Conservation (phyloP, 2,329 filamentous ascomycete genomes). For the Sporothrix globosa region DNA sequence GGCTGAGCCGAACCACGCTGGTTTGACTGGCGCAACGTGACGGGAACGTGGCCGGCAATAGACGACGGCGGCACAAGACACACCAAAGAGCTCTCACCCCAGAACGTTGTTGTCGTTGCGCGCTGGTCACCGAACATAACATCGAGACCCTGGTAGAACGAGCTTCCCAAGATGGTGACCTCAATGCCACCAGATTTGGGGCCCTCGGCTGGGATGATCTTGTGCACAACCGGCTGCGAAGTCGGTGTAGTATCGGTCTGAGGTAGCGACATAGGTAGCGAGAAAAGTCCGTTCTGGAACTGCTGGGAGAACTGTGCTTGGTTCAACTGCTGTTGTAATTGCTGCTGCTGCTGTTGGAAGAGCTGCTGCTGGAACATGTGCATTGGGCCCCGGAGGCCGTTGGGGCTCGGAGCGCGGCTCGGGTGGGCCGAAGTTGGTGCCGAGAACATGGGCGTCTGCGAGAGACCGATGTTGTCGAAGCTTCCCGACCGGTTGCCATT, state of each 20-base stretch:
- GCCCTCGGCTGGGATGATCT: conserved; percentile 80
- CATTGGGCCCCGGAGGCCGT: conserved; percentile 52
- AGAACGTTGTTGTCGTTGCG: conserved; percentile 74
- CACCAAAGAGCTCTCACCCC: conserved; percentile 78
- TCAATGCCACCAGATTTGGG: conserved; percentile 83
- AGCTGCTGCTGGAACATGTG: conserved; percentile 49
- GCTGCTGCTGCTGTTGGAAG: conserved; percentile 43
- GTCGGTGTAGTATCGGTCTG: conserved; percentile 36
- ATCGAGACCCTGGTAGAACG: conserved; percentile 75
- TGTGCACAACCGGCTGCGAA: conserved; percentile 68
- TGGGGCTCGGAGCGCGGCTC: conserved; percentile 78
- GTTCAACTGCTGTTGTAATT: conserved; percentile 39
- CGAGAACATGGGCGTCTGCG: conserved; percentile 63
- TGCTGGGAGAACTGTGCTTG: conserved; percentile 52
- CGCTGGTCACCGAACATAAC: conserved; percentile 77
- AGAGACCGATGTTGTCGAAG: conserved; percentile 66
- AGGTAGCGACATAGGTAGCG: conserved; percentile 52
- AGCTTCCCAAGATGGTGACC: conserved; percentile 79
- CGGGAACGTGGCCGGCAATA: conserved; percentile 68
- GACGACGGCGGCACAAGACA: conserved; percentile 74
- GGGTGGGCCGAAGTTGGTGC: conserved; percentile 72
- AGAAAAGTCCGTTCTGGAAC: conserved; percentile 55
- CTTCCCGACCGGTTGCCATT: conserved; percentile 62
- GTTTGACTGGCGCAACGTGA: conserved; percentile 65
- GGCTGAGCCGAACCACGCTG: conserved; percentile 42